Evolutionary conservation across 768 basidiomycete genomes (phyloP), one percentile per base, ranked within the genome.

Genomic region (Lentinula guzmanii): DNA sequence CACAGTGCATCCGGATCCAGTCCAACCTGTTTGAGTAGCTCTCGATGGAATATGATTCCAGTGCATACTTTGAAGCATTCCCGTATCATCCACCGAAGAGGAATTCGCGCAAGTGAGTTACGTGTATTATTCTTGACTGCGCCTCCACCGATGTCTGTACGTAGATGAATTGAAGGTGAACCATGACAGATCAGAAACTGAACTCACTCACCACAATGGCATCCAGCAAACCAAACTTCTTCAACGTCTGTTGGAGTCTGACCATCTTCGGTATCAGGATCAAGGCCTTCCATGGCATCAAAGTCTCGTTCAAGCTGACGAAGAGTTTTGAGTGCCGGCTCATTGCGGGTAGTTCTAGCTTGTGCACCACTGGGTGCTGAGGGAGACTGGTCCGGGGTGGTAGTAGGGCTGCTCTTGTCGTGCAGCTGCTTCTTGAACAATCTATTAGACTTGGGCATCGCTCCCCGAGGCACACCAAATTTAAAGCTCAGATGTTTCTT

Each of bases 21-120:
- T 1, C 83, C 83, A 28, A 80, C 73, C 10, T 72, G 62, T 41
- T 74, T 73, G 65, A 86, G 78, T 63, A 74, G 69, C 21, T 78
- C 75, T 4, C 74, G 70, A 46, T 85, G 73, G 71, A 87, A 89
- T 54, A 87, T 66, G 53, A 89, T 86, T 1, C 86, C 87, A 0
- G 83, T 80, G 1, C 82, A 70, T 35, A 79, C 67, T 9, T 72
- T 70, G 74, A 87, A 84, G 63, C 82, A 85, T 66, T 89, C 79
- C 51, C 86, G 80, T 46, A 90, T 74, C 86, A 90, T 89, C 88
- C 88, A 93, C 57, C 89, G 82, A 35, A 93, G 78, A 2, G 90
- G 76, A 52, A 91, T 87, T 37, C 88, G 84, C 1, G 89, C 85
- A 3, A 92, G 78, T 51, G 78, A 82, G 66, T 87, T 82, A 11